Base-by-base conservation (phyloP, 306 rosid genomes). In the Elaeagnus macrophylla region DNA sequence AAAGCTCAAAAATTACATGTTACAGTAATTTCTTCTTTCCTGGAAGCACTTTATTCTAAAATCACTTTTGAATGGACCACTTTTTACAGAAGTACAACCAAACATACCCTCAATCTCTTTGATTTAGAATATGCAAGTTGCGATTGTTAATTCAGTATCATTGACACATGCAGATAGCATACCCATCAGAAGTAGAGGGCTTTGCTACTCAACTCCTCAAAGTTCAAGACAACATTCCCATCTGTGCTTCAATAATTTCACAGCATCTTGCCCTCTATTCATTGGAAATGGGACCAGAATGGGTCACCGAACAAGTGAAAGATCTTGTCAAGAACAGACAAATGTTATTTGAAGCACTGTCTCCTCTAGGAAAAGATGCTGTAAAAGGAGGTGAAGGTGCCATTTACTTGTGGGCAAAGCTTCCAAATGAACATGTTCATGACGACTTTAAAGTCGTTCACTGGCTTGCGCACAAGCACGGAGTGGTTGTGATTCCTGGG, bases 141-240 rank as follows among this genome's bases (percentile, higher is more conserved):
- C 12, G 6, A 17, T 19, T 44, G n/a, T 51, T 60, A 12, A 15
- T 56, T 20, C 49, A 36, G 48, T 32, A 48, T 54, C 13, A 55
- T 43, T 46, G 39, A 42, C 53, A 32, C 46, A 49, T 73, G 67
- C 95, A 91, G 99, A 91, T 91, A 70, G 99, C 99, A 39, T 91
- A 91, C 66, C 99, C 99, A 37, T 61, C 96, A 36, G 99, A 82
- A 61, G 96, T 79, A 56, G 74, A 78, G 75, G 95, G 77, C 1
- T 67, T 91, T 50, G 76, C 72, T 13, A 67, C 69, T 4, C 95
- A 91, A 66, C 99, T 91, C 53, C 93, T 91, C 54, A 91, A 91
- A 78, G 96, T 80, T 44, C 99, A 93, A 59, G 99, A 93, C 83
- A 93, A 93, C 83, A 93, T 93, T 72, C 99, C 99, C 51, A 93